Base-by-base conservation (phyloP, 2,329 filamentous ascomycete genomes). In the Colletotrichum cordylinicola region DNA sequence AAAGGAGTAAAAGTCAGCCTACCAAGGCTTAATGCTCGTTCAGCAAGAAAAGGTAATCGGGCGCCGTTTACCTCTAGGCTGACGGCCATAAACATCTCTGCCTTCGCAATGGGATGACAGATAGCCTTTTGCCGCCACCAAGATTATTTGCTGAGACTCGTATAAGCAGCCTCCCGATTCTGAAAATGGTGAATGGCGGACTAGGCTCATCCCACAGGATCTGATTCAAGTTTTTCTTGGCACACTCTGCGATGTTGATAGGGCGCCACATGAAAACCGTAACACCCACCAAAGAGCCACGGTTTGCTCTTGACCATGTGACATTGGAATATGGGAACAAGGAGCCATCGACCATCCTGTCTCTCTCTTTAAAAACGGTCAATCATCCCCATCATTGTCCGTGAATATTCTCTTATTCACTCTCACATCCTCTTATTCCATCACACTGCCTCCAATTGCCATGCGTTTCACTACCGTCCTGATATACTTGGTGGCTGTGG, bases 91-190 rank as follows among this genome's bases (percentile, higher is more conserved):
- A 10, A 8, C n/a, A 8, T 48, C 3, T 21, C 6, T 10, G 6
- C 1, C 3, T 48, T 21, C 43, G 43, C 43, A 0, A 4, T 10
- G n/a, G 18, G n/a, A 48, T 48, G 0, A 4, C 3, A 1, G n/a
- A 21, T 48, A 21, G 43, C 43, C 43, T 48, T 48, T 48, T 48
- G 1, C 18, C 43, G 43, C n/a, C 43, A 2, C 10, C 3, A 6
- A 48, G 43, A 21, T 48, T 48, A 3, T 6, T 48, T 13, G 2
- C 13, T 21, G n/a, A 21, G n/a, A 48, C 43, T 48, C 43, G 43
- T 21, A 13, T 48, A 48, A n/a, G 4, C 43, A 48, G 43, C n/a
- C 43, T 2, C 2, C 43, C 43, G 43, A 48, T 6, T 48, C 43
- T 2, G 10, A 21, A 12, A 48, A 13, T 52, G 43, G 43, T 12